These are phyloP conservation scores for Fusarium graminum DNA, from an alignment of 2,329 filamentous ascomycete genomes.

Conservation along the genomic window DNA sequence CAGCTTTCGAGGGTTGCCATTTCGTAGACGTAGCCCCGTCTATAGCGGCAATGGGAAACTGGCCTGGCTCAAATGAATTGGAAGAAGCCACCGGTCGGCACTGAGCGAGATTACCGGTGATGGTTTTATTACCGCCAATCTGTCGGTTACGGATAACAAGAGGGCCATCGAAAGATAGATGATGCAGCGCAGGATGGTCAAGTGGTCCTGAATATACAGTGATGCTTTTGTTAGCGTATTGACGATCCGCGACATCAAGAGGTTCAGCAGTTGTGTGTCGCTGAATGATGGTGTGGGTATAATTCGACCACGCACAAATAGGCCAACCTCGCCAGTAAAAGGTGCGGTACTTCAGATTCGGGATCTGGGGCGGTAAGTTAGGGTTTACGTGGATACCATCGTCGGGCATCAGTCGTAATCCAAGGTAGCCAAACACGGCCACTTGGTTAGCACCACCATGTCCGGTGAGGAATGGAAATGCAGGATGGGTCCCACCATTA, in stretches of 20 bases:
- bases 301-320: conserved; percentile 10
- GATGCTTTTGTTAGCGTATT: background rate
- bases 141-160: background rate
- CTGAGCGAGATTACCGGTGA: background rate
- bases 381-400: background rate
- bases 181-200: background rate
- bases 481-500: conserved; percentile 4
- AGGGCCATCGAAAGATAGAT: background rate
- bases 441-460: conserved; percentile 16
- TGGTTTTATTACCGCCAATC: background rate
- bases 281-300: background rate
- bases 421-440: conserved; percentile 5
- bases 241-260: conserved; percentile 6
- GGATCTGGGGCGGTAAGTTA: background rate
- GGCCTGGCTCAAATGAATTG: background rate
- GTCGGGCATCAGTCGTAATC: background rate
- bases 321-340: conserved; percentile 17
- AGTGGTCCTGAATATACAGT: background rate
- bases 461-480: conserved; percentile 4
- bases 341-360: background rate
- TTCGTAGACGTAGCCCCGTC: conserved; percentile 9
- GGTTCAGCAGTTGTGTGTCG: background rate
- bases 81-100: background rate
- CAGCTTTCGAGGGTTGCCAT: conserved; percentile 11
- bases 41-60: background rate